A percentile compares a stretch with the other conserved stretches of the same genome.
Conservation (phyloP, 83 land plant genomes). For the Larix sibirica region DNA sequence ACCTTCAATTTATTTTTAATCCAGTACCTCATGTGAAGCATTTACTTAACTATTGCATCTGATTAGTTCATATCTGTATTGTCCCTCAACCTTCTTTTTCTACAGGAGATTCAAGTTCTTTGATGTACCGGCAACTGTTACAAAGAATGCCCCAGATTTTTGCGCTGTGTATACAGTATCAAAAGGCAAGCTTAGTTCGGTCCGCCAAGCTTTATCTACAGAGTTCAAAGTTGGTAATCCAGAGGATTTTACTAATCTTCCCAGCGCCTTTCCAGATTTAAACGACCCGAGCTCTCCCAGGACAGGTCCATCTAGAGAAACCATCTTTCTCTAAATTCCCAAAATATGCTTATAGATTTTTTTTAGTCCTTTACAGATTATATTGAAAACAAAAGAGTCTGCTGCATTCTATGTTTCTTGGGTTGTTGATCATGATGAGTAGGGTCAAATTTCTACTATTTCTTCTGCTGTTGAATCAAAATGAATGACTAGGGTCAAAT, state of each 20-base stretch:
- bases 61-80: too few species aligned
- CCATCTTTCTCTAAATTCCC: not conserved
- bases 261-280: too few species aligned
- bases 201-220: constrained; percentile 23
- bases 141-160: constrained; percentile 37
- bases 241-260: too few species aligned
- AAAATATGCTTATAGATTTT: not conserved
- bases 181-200: constrained; percentile 25
- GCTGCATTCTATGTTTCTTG: not conserved
- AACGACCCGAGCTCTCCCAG: too few species aligned
- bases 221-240: too few species aligned
- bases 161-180: constrained; percentile 38
- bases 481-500: too few species aligned
- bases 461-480: not conserved
- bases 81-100: not conserved
- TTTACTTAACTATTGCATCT: too few species aligned
- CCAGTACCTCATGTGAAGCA: too few species aligned
- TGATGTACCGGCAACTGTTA: constrained; percentile 25
- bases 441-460: not conserved
- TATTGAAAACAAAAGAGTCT: not conserved
- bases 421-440: not conserved
- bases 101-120: constrained; percentile 26
- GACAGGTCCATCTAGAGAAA: too few species aligned
- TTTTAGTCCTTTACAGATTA: not conserved
- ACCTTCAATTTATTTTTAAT: too few species aligned